Evolutionary conservation across 805 yeast species (phyloP), one percentile per base, ranked within the genome.

Genomic region (Cyberlindnera xylosilytica): DNA sequence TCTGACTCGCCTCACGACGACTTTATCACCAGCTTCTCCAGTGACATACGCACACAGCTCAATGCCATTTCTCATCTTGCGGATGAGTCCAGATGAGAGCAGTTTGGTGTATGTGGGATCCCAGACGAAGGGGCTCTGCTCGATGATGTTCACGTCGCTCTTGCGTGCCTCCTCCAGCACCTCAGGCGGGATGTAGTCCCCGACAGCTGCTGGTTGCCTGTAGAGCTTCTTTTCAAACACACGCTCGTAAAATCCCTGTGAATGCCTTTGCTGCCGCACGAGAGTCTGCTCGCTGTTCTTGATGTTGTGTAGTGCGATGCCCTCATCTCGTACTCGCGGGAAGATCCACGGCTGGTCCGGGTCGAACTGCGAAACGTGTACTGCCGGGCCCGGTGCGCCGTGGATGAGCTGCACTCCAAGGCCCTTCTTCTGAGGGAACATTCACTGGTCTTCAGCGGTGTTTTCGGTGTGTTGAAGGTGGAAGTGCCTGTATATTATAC

Each of bases 351-450:
- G 57, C 16, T 50, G 39, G 7, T 48, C 45, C 0, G 48, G 38
- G 24, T 50, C 52, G 10, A 41, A 35, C 30, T 49, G 47, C 5
- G 52, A 45, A 0, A 46, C 41, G 28, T 49, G 47, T 0, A 60
- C 36, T n/a, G 50, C 54, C 2, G 63, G 47, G 0, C 78, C 77
- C 10, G 57, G 58, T 0, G 65, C 56, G 1, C 79, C 79, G 45
- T 65, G 68, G 2, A 68, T 50, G 30, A 73, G 57, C 54, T 70
- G 74, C 3, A 60, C 61, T 2, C 78, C 77, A 15, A 66, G 55
- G 7, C 70, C 72, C 22, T 57, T 49, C 41, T 63, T 71, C 15
- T 64, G 63, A 38, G 76, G 74, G 72, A 73, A 69, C 57, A 55
- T 54, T 20, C 6, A 11, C 32, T 16, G 20, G 19, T 17, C 13